A percentile compares a stretch with the other conserved stretches of the same genome.
These are phyloP conservation scores for Nakazawaea ambrosiae DNA, from an alignment of 805 yeast genomes.

Conservation along the genomic window DNA sequence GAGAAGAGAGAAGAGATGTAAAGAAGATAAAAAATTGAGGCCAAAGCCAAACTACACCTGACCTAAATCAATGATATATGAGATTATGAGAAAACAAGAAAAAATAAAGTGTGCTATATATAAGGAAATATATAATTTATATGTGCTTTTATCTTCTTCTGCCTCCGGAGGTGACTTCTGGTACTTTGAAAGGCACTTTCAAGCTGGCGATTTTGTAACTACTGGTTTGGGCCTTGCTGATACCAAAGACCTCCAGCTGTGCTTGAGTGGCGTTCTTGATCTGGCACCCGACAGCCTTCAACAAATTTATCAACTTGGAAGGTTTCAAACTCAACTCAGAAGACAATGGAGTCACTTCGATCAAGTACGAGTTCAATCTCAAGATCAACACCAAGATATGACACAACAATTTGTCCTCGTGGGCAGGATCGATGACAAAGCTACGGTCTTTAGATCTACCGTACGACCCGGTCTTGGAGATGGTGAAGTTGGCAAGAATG, in stretches of 20 bases:
- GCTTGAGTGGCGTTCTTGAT: slow-evolving; percentile 65
- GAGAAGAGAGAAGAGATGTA: too few species aligned
- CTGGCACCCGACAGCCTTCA: slow-evolving; percentile 76
- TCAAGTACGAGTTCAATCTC: slow-evolving; percentile 67
- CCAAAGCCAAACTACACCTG: too few species aligned
- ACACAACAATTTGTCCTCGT: slow-evolving; percentile 82
- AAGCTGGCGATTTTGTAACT: slow-evolving; percentile 75
- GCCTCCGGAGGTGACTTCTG: slow-evolving; percentile 70
- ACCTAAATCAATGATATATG: too few species aligned
- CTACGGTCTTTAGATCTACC: slow-evolving; percentile 73
- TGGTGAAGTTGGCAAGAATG: slow-evolving; percentile 64
- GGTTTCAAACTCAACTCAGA: slow-evolving; percentile 80
- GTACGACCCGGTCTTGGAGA: slow-evolving; percentile 51
- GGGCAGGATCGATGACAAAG: slow-evolving; percentile 79
- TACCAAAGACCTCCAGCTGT: slow-evolving; percentile 69
- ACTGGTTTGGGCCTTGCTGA: slow-evolving; percentile 43
- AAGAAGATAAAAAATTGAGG: too few species aligned
- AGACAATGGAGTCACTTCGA: slow-evolving; percentile 77
- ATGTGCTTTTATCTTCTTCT: slow-evolving; percentile 22
- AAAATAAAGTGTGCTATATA: neutral
- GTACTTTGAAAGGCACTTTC: slow-evolving; percentile 84
- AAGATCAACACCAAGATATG: slow-evolving; percentile 65
- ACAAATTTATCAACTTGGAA: slow-evolving; percentile 56
- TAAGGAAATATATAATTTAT: neutral
- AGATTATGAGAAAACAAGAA: too few species aligned